Evolutionary conservation across 2,329 filamentous ascomycete species (phyloP), one percentile per base, ranked within the genome.

Genomic region (Exophiala oligosperma): DNA sequence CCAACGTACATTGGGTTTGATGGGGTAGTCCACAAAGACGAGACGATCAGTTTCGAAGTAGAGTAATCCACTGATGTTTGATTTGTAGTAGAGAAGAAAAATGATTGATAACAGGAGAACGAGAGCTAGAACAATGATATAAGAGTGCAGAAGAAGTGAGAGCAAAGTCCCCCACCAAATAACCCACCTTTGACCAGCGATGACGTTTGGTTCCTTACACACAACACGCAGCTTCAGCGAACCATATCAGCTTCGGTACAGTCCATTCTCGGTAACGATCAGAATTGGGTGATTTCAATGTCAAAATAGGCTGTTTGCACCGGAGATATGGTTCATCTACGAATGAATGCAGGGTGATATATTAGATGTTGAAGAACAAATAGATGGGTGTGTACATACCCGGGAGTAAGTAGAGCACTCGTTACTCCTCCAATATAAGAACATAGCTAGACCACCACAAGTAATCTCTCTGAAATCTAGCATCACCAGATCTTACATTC

Each of bases 181-280:
- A 46, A 40, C 51, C 38, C 28, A 43, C 51, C 29, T 46, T 52
- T 35, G 17, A 23, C 23, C 46, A 40, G 43, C 53, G 47, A 62
- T 62, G 60, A 62, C 60, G 60, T 62, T 41, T 56, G 46, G 52
- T 26, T 40, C 32, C 52, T 61, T 47, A 59, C 56, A 52, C 57
- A 61, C 17, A 23, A 49, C 24, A 35, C 17, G 17, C 28, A 28
- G 23, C 9, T 4, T 46, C 52, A 51, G 40, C 55, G 59, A 58
- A 59, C 59, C 59, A 61, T 49, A 37, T 52, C 41, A 44, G 24
- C 29, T 12, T 17, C 43, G 29, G 49, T 56, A 43, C 11, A 46
- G 57, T 43, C 59, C 57, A n/a, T 57, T 61, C 51, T 52, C 26
- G 54, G 49, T 40, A 53, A 52, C 23, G 38, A 48, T 41, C 43